These are phyloP conservation scores for Phytophthora ramorum DNA, from an alignment of 352 stramenopile species.

Conservation along the genomic window DNA sequence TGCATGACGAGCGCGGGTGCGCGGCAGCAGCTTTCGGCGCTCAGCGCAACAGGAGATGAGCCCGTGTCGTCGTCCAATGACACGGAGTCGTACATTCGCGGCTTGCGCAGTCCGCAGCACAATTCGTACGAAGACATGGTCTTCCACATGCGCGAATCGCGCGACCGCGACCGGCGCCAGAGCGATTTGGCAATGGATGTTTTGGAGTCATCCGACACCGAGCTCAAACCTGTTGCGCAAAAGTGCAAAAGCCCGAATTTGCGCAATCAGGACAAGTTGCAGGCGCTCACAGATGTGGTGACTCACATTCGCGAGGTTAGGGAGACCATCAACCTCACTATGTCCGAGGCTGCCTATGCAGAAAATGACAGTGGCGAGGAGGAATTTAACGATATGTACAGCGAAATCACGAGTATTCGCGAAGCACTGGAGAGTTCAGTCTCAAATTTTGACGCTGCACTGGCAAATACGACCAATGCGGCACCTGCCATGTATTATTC, in stretches of 20 bases:
- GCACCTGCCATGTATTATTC: slow-evolving; percentile 46
- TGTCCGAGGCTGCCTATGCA: slow-evolving; percentile 54
- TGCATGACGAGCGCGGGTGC: slow-evolving; percentile 58
- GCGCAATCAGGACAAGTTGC: slow-evolving; percentile 56
- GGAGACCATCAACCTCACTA: slow-evolving; percentile 73
- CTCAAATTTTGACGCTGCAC: slow-evolving; percentile 53
- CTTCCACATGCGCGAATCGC: slow-evolving; percentile 61
- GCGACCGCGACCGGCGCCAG: slow-evolving; percentile 50
- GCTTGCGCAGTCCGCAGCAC: slow-evolving; percentile 54
- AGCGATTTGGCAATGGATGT: slow-evolving; percentile 46
- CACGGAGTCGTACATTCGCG: slow-evolving; percentile 60
- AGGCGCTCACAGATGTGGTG: slow-evolving; percentile 64
- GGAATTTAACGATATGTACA: slow-evolving; percentile 62
- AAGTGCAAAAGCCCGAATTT: slow-evolving; percentile 23
- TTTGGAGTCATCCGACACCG: slow-evolving; percentile 27
- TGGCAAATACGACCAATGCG: slow-evolving; percentile 50
- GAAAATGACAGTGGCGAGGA: slow-evolving; percentile 40
- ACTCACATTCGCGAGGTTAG: slow-evolving; percentile 69
- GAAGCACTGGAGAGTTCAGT: slow-evolving; percentile 61
- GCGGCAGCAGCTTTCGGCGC: slow-evolving; percentile 20
- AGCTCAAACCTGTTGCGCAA: slow-evolving; percentile 27
- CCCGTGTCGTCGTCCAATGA: slow-evolving; percentile 59
- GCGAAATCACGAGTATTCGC: slow-evolving; percentile 61
- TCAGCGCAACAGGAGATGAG: slow-evolving; percentile 33
- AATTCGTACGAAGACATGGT: slow-evolving; percentile 69